Evolutionary conservation across 768 basidiomycete genomes (phyloP).

Genomic region (Rhizopogon vinicolor): DNA sequence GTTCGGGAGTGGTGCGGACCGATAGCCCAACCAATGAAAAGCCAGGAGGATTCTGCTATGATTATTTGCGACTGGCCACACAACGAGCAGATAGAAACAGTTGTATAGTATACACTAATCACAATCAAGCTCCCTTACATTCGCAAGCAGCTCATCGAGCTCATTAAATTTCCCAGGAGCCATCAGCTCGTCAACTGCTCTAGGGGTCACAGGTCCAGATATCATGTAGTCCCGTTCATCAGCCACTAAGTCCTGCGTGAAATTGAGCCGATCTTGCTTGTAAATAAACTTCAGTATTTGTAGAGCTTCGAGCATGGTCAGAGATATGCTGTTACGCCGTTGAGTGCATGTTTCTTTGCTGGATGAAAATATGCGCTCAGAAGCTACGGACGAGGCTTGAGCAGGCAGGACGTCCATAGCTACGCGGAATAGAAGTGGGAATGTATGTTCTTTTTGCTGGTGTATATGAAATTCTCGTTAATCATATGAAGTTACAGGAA

Average conservation of each 20-base stretch:
- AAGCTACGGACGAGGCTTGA: conserved; percentile 18
- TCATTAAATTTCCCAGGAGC: background rate
- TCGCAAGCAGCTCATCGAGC: no score
- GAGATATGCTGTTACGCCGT: conserved; percentile 1
- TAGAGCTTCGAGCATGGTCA: background rate
- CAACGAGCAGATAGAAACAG: no score
- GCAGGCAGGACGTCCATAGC: conserved; percentile 15
- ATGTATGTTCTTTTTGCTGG: background rate
- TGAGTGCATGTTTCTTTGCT: conserved; percentile 1
- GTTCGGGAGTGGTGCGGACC: no score
- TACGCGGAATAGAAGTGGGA: background rate
- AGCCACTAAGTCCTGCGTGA: conserved; percentile 10
- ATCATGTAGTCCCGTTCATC: background rate
- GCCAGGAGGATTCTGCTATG: no score
- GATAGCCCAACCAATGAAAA: no score
- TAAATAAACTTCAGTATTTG: conserved; percentile 27
- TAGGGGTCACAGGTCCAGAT: background rate
- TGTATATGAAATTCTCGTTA: background rate
- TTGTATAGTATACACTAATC: no score
- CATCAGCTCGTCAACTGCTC: background rate
- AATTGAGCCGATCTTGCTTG: conserved; percentile 18
- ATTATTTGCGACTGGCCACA: no score
- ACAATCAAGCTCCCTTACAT: no score
- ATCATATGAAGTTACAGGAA: background rate
- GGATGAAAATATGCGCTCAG: conserved; percentile 19